A percentile compares a stretch with the other conserved stretches of the same genome.
These are phyloP conservation scores for Nidularia pulvinata DNA, from an alignment of 768 basidiomycete genomes.

Conservation along the genomic window DNA sequence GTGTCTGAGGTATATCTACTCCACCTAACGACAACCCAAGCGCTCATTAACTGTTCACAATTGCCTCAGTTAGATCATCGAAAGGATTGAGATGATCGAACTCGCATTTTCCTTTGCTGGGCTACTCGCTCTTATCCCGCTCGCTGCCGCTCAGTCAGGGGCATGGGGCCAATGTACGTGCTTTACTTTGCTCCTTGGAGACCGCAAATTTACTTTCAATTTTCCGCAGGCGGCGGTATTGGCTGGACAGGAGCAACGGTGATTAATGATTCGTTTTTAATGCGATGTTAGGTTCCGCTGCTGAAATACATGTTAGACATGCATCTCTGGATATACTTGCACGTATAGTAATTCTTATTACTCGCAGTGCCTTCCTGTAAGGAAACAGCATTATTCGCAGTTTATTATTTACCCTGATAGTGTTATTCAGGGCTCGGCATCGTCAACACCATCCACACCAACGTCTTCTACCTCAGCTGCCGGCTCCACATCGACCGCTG, in stretches of 20 bases:
- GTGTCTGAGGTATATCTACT: too few species aligned
- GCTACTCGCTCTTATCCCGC: conserved; percentile 18
- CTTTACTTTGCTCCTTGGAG: background rate
- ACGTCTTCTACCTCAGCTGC: background rate
- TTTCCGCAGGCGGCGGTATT: conserved; percentile 16
- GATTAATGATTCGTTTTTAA: background rate
- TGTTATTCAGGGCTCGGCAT: conserved; percentile 3
- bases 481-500: conserved; percentile 38
- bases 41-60: too few species aligned
- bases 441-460: background rate
- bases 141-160: conserved; percentile 18
- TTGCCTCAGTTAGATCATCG: too few species aligned
- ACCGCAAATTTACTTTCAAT: background rate
- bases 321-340: conserved; percentile 37
- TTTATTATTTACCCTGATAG: background rate
- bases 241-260: conserved; percentile 27
- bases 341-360: conserved; percentile 36
- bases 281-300: background rate
- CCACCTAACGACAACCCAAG: too few species aligned
- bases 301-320: conserved; percentile 21
- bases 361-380: conserved; percentile 39
- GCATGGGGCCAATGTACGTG: conserved; percentile 34
- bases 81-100: conserved; percentile 8
- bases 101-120: conserved; percentile 17
- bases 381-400: background rate